Base-by-base conservation (phyloP, 345 rosid genomes). In the Trapa bicornis region DNA sequence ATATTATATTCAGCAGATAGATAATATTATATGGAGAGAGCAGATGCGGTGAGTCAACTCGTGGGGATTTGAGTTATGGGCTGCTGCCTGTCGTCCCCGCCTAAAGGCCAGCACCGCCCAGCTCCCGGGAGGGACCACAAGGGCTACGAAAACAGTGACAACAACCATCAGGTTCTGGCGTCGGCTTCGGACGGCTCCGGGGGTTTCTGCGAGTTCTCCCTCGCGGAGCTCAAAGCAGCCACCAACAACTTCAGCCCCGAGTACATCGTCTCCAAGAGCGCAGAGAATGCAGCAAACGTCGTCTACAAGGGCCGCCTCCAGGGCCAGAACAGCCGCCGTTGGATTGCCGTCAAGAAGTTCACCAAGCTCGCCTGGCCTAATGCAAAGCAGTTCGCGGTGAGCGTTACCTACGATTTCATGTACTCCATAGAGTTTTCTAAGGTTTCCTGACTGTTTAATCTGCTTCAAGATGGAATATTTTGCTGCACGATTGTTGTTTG, bases 321-420 rank as follows among this genome's bases (percentile, higher is more conserved):
- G 62, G 17, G 33, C 60, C 79, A 38, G 48, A 77, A 75, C 61
- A 76, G 74, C 67, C 78, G 79, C 50, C 82, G 86, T 56, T 77
- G 85, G 83, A 86, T 90, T 70, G 97, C 96, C 52, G 83, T 92
- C 73, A 90, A 93, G 81, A 85, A 75, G 72, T 88, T 90, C 71
- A 68, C 87, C 10, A 90, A 84, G 73, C 37, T 68, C 61, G 89
- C 97, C 16, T 90, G 97, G 97, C 97, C 96, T 13, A 94, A 93
- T 75, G 82, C 97, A 5, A 85, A 86, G 68, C 97, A 90, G 79
- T 93, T 93, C 72, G 86, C 84, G 4, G 97, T 90, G 81, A 37
- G 78, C 47, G 9, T 69, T 6, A 11, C 6, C 62, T 1, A 56
- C 43, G 11, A 7, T 13, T 45, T 45, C 48, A 6, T 45, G 11